Evolutionary conservation across 129 eudicot species (phyloP), one percentile per base, ranked within the genome.

Genomic region (Escallonia rubra): DNA sequence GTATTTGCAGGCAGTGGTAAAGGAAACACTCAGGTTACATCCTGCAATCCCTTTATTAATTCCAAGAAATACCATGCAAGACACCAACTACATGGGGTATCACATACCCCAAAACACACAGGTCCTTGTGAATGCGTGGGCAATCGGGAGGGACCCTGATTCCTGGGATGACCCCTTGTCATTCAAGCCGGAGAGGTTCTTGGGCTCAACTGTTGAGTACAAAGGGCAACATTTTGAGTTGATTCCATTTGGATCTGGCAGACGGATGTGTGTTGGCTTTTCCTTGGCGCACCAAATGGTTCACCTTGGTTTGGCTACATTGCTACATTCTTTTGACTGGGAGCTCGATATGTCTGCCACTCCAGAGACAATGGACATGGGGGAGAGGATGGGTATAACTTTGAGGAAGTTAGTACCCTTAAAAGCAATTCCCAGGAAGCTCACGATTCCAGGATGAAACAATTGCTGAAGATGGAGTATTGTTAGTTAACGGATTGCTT

Each of bases 321-420:
- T 87, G 65, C 54, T 87, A 61, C 86, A 74, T 0, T 71, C 68
- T 43, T 87, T 87, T 40, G 90, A 83, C 51, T 81, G 87, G 87
- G 82, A 75, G 64, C 74, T 83, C 42, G 82, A 73, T n/a, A 66
- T 61, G 10, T 34, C 63, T 7, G 72, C 70, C 48, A 74, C 13
- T 6, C 59, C 55, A 4, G 74, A 62, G 51, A 48, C 73, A 0
- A 15, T 86, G 75, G 86, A 86, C 75, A 77, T 80, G 89, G 67
- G 65, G 61, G 89, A 86, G 62, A 79, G 63, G 50, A 15, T 79
- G 55, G 88, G 88, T 7, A 63, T 80, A 10, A 77, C 79, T 7
- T 79, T 76, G 40, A 66, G 82, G 59, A 83, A 79, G 62, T 46
- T 69, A 10, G 82, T 63, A 43, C 88, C 88, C 5, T 7, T 83